These are phyloP conservation scores for Jaltomata sinuosa DNA, from an alignment of 257 asterid genomes.

Conservation along the genomic window DNA sequence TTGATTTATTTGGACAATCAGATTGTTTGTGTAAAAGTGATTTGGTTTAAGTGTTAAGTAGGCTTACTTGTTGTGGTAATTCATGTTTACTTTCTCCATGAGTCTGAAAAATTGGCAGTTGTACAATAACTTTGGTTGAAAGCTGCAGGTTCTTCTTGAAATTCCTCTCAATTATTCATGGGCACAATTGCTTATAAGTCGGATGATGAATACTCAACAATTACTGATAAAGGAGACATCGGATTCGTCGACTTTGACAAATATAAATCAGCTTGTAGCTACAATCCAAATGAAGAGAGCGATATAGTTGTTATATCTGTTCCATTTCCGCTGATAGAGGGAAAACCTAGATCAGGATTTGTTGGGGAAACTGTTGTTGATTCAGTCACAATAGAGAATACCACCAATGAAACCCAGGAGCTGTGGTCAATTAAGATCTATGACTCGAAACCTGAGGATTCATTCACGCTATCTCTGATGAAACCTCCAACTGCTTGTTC, in stretches of 20 bases:
- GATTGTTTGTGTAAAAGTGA: neutral
- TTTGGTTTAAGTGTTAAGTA: neutral
- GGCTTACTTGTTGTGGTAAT: neutral
- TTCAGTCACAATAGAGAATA: constrained; percentile 50
- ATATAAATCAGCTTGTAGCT: constrained; percentile 40
- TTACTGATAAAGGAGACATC: constrained; percentile 75
- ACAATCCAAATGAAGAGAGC: constrained; percentile 68
- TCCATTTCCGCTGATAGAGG: constrained; percentile 57
- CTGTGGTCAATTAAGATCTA: constrained; percentile 76
- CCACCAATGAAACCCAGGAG: constrained; percentile 35
- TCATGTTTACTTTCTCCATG: neutral
- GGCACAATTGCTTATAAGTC: constrained; percentile 31
- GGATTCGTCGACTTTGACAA: constrained; percentile 68
- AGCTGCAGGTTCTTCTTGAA: constrained; percentile 19
- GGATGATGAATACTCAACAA: constrained; percentile 71
- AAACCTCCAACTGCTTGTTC: constrained; percentile 67
- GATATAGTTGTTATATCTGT: constrained; percentile 43
- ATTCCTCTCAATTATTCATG: constrained; percentile 23
- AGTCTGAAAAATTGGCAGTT: neutral
- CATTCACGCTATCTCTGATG: constrained; percentile 67
- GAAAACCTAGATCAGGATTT: constrained; percentile 59
- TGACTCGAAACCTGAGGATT: constrained; percentile 71
- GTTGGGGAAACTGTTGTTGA: constrained; percentile 57
- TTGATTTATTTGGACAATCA: neutral
- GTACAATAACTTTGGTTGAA: constrained; percentile 7